Evolutionary conservation across 75 land plant species (phyloP).

Genomic region (Cryptomeria japonica): DNA sequence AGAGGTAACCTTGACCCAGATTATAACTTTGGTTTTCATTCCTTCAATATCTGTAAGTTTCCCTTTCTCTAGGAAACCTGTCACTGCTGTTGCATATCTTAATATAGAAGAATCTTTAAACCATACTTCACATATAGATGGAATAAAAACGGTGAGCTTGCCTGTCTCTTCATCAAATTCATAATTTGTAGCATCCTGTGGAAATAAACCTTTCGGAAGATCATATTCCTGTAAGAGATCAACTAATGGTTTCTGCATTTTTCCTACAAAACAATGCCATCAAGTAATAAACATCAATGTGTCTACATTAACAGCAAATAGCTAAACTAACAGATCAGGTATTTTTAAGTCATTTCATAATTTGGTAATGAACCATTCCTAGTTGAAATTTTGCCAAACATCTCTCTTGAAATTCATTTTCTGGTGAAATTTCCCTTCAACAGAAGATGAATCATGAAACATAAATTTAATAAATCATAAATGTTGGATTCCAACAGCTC

Average conservation of each 20-base stretch:
- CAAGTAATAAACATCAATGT: background rate
- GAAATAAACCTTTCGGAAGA: slow-evolving; percentile 83
- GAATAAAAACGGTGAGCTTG: slow-evolving; percentile 71
- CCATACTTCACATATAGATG: slow-evolving; percentile 82
- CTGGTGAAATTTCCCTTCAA: background rate
- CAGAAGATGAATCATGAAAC: background rate
- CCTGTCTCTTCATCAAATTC: slow-evolving; percentile 89
- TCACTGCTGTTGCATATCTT: slow-evolving; percentile 64
- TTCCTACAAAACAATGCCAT: slow-evolving; percentile 48
- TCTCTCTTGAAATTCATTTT: background rate
- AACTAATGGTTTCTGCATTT: slow-evolving; percentile 82
- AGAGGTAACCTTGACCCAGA: slow-evolving; percentile 83
- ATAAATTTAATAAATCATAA: background rate
- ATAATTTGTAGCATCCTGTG: slow-evolving; percentile 86
- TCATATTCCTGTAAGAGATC: slow-evolving; percentile 80
- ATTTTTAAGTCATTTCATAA: background rate
- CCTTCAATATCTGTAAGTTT: slow-evolving; percentile 84
- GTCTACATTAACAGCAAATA: background rate
- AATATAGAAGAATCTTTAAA: slow-evolving; percentile 82
- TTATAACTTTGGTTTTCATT: slow-evolving; percentile 84
- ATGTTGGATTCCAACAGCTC: background rate
- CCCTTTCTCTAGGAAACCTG: slow-evolving; percentile 81
- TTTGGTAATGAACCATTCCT: background rate
- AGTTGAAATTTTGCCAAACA: background rate
- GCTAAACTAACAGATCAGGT: background rate